These are phyloP conservation scores for Polyporus arcularius DNA, from an alignment of 768 basidiomycete genomes.

Conservation along the genomic window DNA sequence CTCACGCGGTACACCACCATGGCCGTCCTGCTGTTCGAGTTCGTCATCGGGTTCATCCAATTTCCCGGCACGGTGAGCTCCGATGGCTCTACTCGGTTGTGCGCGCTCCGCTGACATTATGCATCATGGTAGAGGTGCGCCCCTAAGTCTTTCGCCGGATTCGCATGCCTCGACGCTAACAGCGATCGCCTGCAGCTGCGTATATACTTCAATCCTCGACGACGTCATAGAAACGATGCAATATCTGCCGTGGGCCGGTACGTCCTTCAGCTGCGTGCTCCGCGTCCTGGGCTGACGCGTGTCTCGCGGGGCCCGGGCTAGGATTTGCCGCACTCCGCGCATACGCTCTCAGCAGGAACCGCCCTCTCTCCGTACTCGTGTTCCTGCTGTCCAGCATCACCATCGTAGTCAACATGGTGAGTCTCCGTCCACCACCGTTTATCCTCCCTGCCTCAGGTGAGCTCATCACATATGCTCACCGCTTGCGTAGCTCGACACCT, in stretches of 20 bases:
- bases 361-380: not conserved
- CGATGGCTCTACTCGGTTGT: not conserved
- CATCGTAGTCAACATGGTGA: not conserved
- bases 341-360: not conserved
- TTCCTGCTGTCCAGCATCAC: not conserved
- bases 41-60: not conserved
- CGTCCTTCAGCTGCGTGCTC: too few species aligned
- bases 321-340: not conserved
- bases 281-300: too few species aligned
- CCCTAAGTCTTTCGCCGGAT: too few species aligned
- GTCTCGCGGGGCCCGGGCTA: not conserved
- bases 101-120: too few species aligned
- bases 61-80: not conserved
- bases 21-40: not conserved
- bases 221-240: not conserved
- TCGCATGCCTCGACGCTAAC: too few species aligned
- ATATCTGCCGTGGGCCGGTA: not conserved
- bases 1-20: not conserved
- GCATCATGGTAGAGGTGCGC: too few species aligned
- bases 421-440: not conserved
- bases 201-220: not conserved
- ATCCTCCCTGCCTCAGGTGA: not conserved
- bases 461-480: not conserved
- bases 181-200: not conserved
- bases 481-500: not conserved